Conservation (phyloP, 495 filamentous ascomycete species). For the Aspergillus funiculosus region DNA sequence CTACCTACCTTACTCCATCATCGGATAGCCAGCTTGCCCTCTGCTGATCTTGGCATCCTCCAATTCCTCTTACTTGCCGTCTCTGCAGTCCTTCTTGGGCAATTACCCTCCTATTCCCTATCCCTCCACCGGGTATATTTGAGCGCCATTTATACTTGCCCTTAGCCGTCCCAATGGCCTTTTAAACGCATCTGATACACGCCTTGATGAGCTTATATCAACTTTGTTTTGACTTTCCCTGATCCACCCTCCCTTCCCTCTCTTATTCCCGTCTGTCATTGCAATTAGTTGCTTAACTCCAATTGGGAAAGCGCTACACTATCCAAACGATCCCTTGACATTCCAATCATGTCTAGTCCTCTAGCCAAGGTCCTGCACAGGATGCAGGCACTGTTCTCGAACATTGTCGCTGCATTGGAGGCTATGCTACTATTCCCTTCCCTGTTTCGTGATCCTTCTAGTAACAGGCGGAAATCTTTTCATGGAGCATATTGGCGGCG, state of each 20-base stretch:
- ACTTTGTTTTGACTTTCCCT: constrained; percentile 7
- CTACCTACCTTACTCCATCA: constrained; percentile 11
- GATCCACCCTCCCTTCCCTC: not conserved
- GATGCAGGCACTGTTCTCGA: constrained; percentile 51
- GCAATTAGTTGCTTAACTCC: not conserved
- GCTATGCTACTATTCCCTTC: constrained; percentile 49
- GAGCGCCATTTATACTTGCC: constrained; percentile 6
- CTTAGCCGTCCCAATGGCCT: constrained; percentile 8
- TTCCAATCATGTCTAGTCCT: constrained; percentile 35
- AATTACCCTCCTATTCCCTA: not conserved
- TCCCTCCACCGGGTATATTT: not conserved
- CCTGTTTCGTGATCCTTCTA: constrained; percentile 38
- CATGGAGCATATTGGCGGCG: constrained; percentile 37
- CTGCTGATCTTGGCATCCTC: constrained; percentile 4
- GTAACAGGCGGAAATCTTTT: constrained; percentile 33
- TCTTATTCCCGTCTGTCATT: not conserved
- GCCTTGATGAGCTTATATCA: constrained; percentile 16
- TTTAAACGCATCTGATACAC: constrained; percentile 6
- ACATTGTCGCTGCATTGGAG: constrained; percentile 46
- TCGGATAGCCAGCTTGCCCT: constrained; percentile 1
- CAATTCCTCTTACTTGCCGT: too few relatives aligned
- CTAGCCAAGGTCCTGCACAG: constrained; percentile 43
- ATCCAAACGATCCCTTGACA: not conserved
- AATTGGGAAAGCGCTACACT: not conserved
- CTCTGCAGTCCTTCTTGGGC: not conserved